A percentile compares a stretch with the other conserved stretches of the same genome.
Evolutionary conservation across 2,329 filamentous ascomycete species (phyloP).

Genomic region (Botrytis medusae): DNA sequence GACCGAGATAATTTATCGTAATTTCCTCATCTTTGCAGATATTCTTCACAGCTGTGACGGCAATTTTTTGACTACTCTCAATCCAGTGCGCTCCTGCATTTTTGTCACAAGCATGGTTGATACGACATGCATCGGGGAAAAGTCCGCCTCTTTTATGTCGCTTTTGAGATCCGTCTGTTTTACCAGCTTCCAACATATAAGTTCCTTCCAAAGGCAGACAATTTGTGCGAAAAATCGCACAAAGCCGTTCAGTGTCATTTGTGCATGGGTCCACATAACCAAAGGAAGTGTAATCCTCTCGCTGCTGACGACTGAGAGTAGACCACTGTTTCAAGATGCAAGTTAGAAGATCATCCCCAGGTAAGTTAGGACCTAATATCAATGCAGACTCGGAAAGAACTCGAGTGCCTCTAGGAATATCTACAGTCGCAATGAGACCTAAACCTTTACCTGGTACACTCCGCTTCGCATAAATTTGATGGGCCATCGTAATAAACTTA

Average conservation of each 20-base stretch:
- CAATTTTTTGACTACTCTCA: conserved; percentile 36
- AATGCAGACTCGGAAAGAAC: conserved; percentile 45
- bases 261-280: conserved; percentile 21
- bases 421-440: conserved; percentile 43
- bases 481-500: conserved; percentile 11
- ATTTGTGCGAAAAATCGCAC: conserved; percentile 29
- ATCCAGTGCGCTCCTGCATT: conserved; percentile 43
- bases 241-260: conserved; percentile 21
- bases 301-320: conserved; percentile 22
- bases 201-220: conserved; percentile 21
- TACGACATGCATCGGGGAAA: conserved; percentile 40
- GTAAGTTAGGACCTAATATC: conserved; percentile 35
- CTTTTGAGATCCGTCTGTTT: background rate
- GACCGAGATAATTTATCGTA: conserved; percentile 40
- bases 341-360: background rate
- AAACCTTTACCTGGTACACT: conserved; percentile 42
- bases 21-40: conserved; percentile 42
- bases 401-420: conserved; percentile 43
- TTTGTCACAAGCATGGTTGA: conserved; percentile 43
- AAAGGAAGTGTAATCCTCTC: conserved; percentile 26
- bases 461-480: conserved; percentile 30
- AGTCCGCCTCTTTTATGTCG: conserved; percentile 31
- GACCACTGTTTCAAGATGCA: conserved; percentile 24
- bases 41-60: conserved; percentile 41
- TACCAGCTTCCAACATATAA: conserved; percentile 29